Conservation (phyloP, 2,329 filamentous ascomycete species). For the Xylaria sp. region DNA sequence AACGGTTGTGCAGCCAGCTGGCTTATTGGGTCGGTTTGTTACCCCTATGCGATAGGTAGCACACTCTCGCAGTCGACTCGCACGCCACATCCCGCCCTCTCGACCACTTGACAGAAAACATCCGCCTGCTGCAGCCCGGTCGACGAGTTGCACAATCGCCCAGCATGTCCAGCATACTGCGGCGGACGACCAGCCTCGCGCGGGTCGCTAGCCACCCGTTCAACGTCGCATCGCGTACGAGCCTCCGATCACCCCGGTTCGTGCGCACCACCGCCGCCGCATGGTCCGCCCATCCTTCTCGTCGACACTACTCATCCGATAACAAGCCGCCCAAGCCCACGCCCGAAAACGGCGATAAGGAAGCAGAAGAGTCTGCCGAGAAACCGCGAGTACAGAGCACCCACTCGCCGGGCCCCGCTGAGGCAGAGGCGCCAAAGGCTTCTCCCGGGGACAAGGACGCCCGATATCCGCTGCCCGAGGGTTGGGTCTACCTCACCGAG, state of each 20-base stretch:
- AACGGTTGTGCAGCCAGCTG: not conserved
- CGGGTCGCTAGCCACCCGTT: slow-evolving; percentile 45
- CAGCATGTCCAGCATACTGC: slow-evolving; percentile 50
- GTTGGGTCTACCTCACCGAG: slow-evolving; percentile 47
- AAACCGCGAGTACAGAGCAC: slow-evolving; percentile 46
- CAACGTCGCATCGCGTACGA: slow-evolving; percentile 42
- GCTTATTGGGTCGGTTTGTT: slow-evolving; percentile 15
- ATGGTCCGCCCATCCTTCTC: slow-evolving; percentile 42
- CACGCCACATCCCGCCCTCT: slow-evolving; percentile 28
- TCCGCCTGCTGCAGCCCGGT: slow-evolving; percentile 40
- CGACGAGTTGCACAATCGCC: slow-evolving; percentile 42
- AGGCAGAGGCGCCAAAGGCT: slow-evolving; percentile 36
- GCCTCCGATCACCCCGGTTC: slow-evolving; percentile 42
- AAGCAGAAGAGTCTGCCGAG: slow-evolving; percentile 19
- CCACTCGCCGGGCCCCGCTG: slow-evolving; percentile 47
- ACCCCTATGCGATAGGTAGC: slow-evolving; percentile 42
- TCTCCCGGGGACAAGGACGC: slow-evolving; percentile 21
- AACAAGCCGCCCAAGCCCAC: slow-evolving; percentile 41
- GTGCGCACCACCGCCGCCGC: slow-evolving; percentile 43
- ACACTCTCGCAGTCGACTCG: slow-evolving; percentile 16
- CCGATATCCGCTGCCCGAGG: slow-evolving; percentile 43
- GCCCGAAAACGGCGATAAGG: slow-evolving; percentile 34
- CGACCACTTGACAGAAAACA: slow-evolving; percentile 29
- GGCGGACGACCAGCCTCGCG: slow-evolving; percentile 48
- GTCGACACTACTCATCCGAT: slow-evolving; percentile 45